Conservation (phyloP, 169 alveolate genomes). For the Cryptosporidium bovis region DNA sequence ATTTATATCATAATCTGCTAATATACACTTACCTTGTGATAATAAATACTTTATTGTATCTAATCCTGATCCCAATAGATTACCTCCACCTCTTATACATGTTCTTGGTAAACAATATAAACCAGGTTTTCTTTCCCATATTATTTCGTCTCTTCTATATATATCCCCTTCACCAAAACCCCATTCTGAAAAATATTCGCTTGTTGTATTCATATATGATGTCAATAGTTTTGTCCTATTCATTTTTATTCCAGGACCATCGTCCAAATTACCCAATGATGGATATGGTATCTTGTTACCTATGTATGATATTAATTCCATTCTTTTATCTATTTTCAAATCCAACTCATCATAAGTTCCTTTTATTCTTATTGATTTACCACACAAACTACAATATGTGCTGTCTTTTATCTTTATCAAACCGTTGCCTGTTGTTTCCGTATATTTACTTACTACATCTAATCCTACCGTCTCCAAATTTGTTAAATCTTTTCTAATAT, state of each 20-base stretch:
- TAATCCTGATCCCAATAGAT: slow-evolving; percentile 52
- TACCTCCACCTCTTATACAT: slow-evolving; percentile 71
- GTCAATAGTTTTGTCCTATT: slow-evolving; percentile 49
- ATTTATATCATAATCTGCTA: slow-evolving; percentile 20
- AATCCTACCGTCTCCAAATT: neutral
- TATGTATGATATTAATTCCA: slow-evolving; percentile 22
- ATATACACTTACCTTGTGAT: slow-evolving; percentile 52
- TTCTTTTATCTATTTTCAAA: neutral
- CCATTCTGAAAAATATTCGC: slow-evolving; percentile 63
- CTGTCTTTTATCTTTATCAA: slow-evolving; percentile 35
- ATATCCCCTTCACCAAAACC: slow-evolving; percentile 47
- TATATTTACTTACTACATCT: slow-evolving; percentile 27
- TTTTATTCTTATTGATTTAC: slow-evolving; percentile 35
- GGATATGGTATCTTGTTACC: slow-evolving; percentile 69
- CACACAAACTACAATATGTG: slow-evolving; percentile 67
- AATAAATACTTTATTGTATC: slow-evolving; percentile 56
- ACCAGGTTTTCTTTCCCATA: slow-evolving; percentile 72
- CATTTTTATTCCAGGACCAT: slow-evolving; percentile 59
- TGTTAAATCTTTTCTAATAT: neutral
- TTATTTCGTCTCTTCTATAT: slow-evolving; percentile 56
- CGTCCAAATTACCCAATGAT: slow-evolving; percentile 45
- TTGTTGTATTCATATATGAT: slow-evolving; percentile 50
- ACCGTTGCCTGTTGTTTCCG: slow-evolving; percentile 25
- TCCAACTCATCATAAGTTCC: neutral
- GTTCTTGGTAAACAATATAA: slow-evolving; percentile 64